Conservation (phyloP, 2,329 filamentous ascomycete species). For the Trichophyton mentagrophytes region DNA sequence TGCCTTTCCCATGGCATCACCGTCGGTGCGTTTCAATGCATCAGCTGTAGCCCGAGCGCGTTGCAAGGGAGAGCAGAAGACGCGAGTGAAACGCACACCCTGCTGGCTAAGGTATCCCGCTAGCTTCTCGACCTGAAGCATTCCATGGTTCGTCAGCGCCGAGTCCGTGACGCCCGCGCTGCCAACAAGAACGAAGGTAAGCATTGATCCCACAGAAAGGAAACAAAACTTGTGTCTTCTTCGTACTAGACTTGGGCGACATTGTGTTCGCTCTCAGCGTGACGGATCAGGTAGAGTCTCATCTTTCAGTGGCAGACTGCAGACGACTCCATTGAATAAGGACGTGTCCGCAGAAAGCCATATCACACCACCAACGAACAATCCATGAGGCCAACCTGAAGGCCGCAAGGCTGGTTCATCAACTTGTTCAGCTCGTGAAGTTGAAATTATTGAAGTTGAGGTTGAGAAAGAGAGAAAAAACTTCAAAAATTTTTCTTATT, state of each 20-base stretch:
- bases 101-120: constrained; percentile 53
- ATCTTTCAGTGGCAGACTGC: constrained; percentile 26
- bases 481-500: neutral
- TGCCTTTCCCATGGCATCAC: constrained; percentile 8
- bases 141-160: constrained; percentile 24
- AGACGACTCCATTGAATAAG: neutral
- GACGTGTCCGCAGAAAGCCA: neutral
- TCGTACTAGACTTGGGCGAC: constrained; percentile 42
- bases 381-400: neutral
- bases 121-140: constrained; percentile 46
- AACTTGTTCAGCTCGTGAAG: neutral
- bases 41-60: constrained; percentile 47
- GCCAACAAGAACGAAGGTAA: constrained; percentile 13
- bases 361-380: neutral
- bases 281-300: constrained; percentile 64
- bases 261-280: constrained; percentile 85
- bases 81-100: constrained; percentile 50
- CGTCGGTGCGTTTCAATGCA: constrained; percentile 13
- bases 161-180: neutral
- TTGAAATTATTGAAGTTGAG: neutral
- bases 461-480: neutral
- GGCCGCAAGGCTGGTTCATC: neutral
- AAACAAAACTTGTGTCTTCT: neutral
- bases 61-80: constrained; percentile 68
- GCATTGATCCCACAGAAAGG: neutral